Evolutionary conservation across 371 early-diverging fungal genomes (phyloP).

Genomic region (Dichotomocladium elegans): DNA sequence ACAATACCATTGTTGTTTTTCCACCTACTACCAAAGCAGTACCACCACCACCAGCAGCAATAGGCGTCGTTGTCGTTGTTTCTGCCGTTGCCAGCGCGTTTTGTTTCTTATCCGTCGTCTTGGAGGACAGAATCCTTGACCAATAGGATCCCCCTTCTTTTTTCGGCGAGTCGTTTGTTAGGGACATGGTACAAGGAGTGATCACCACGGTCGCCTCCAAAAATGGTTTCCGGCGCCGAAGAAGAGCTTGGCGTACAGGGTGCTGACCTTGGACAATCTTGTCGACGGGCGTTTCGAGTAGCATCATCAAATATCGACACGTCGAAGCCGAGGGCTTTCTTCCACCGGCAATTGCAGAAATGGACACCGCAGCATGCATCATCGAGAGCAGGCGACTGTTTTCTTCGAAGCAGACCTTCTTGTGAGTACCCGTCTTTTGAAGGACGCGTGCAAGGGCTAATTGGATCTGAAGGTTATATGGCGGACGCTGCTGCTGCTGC

Average conservation of each 20-base stretch:
- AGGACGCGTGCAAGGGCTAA: background rate
- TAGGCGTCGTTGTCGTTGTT: background rate
- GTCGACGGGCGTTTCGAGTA: constrained; percentile 18
- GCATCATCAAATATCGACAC: constrained; percentile 22
- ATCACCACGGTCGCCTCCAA: constrained; percentile 12
- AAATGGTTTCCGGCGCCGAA: constrained; percentile 16
- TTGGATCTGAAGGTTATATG: background rate
- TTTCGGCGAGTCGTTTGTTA: background rate
- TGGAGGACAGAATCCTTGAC: background rate
- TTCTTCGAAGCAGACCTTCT: background rate
- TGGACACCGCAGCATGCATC: too few species aligned
- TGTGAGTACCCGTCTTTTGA: background rate
- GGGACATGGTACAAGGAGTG: background rate
- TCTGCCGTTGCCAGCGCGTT: background rate
- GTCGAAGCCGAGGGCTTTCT: background rate
- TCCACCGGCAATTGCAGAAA: background rate
- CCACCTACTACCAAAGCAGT: background rate
- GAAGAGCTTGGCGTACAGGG: constrained; percentile 15
- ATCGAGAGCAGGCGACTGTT: too few species aligned
- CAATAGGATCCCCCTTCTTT: background rate
- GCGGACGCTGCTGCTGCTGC: background rate
- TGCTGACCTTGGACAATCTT: constrained; percentile 13
- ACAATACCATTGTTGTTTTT: background rate
- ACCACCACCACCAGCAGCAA: background rate
- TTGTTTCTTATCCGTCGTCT: background rate